Evolutionary conservation across 495 filamentous ascomycete species (phyloP).

Genomic region (Tuber indicum): DNA sequence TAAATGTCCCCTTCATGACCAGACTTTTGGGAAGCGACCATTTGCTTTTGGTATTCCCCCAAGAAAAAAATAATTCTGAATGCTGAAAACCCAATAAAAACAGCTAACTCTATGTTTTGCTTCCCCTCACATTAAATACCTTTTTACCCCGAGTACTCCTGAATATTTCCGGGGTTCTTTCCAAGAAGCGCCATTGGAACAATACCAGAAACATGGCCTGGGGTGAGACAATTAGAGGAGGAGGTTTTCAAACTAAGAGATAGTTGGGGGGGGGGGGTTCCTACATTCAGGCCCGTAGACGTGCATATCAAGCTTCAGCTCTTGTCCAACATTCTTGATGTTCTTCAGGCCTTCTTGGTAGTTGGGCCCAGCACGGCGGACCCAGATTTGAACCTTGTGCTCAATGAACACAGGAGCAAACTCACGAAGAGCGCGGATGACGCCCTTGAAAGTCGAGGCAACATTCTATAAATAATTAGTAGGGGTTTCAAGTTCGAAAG

Average conservation of each 20-base stretch:
- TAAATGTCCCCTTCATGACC: neutral
- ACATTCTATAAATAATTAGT: slow-evolving; percentile 52
- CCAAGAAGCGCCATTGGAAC: slow-evolving; percentile 56
- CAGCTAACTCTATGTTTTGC: neutral
- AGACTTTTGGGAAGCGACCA: neutral
- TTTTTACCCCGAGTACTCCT: slow-evolving; percentile 39
- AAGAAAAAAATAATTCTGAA: neutral
- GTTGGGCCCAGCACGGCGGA: slow-evolving; percentile 97
- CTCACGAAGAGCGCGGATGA: slow-evolving; percentile 94
- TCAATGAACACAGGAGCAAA: slow-evolving; percentile 77
- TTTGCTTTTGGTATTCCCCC: neutral
- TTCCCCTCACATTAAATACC: neutral
- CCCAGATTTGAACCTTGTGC: slow-evolving; percentile 99
- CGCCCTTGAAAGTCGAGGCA: slow-evolving; percentile 97
- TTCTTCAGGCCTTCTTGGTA: slow-evolving; percentile 99
- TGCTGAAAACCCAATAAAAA: neutral
- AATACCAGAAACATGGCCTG: slow-evolving; percentile 55
- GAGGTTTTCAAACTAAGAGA: neutral
- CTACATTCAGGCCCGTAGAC: slow-evolving; percentile 98
- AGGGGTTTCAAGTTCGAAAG: slow-evolving; percentile 45
- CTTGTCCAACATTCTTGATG: slow-evolving; percentile 91
- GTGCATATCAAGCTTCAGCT: slow-evolving; percentile 89
- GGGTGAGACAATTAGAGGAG: neutral
- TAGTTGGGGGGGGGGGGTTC: slow-evolving; percentile 41
- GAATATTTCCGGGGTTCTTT: slow-evolving; percentile 39